phyloP scores from a whole-genome alignment of 2,329 filamentous ascomycete genomes.

The Fusarium sp. region DNA sequence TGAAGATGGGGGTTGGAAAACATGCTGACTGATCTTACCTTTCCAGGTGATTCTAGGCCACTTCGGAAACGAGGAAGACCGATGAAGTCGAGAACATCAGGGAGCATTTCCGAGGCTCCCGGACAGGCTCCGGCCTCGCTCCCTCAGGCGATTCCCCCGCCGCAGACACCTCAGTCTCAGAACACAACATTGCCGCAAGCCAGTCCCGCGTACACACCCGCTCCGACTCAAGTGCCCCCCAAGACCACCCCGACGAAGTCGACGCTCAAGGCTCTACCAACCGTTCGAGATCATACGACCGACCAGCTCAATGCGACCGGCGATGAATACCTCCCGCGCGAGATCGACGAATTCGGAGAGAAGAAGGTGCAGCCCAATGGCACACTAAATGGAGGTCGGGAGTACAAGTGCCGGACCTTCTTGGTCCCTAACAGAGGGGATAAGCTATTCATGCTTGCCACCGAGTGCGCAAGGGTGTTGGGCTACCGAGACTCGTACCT shows the following conservation, averaged over 20 bases:
- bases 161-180: constrained; percentile 67
- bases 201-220: constrained; percentile 54
- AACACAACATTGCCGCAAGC: constrained; percentile 60
- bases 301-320: constrained; percentile 90
- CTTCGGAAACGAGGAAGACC: constrained; percentile 69
- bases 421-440: constrained; percentile 89
- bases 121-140: constrained; percentile 63
- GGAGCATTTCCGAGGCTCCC: constrained; percentile 67
- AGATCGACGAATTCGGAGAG: constrained; percentile 92
- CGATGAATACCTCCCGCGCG: constrained; percentile 94
- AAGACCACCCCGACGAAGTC: constrained; percentile 85
- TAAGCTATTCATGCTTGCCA: constrained; percentile 98
- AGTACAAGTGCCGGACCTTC: constrained; percentile 95
- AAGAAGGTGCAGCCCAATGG: constrained; percentile 91
- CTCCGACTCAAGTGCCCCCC: constrained; percentile 68
- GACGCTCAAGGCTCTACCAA: constrained; percentile 93
- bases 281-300: constrained; percentile 95
- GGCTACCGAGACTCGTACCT: constrained; percentile 98
- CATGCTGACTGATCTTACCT: constrained; percentile 45
- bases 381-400: constrained; percentile 82
- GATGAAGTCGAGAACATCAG: constrained; percentile 68
- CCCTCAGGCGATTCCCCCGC: constrained; percentile 57
- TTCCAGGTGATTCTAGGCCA: constrained; percentile 61
- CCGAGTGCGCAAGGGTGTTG: constrained; percentile 93
- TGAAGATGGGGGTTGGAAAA: background rate